A percentile compares a stretch with the other conserved stretches of the same genome.
These are phyloP conservation scores for Allantophomopsis cytisporea DNA, from an alignment of 2,329 filamentous ascomycete genomes.

Conservation along the genomic window DNA sequence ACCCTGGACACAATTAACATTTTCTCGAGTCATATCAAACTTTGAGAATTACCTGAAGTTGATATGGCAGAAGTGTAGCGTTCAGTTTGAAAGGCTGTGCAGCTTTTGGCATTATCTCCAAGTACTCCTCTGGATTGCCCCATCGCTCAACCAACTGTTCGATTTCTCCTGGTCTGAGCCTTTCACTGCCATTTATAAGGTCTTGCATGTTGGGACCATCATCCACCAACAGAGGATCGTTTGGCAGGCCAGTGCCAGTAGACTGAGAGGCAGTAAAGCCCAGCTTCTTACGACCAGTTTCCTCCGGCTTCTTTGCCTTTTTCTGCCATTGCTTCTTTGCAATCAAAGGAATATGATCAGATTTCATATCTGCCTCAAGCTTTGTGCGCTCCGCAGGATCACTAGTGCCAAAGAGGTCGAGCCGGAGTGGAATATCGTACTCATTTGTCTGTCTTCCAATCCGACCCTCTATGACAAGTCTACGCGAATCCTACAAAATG, in stretches of 20 bases:
- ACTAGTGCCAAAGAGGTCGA: slow-evolving; percentile 57
- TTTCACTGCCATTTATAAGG: slow-evolving; percentile 51
- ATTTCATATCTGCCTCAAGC: slow-evolving; percentile 49
- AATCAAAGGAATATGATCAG: slow-evolving; percentile 42
- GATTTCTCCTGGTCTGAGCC: slow-evolving; percentile 51
- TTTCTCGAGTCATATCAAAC: background rate
- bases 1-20: slow-evolving; percentile 33
- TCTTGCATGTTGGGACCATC: slow-evolving; percentile 38
- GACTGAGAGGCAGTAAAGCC: slow-evolving; percentile 11
- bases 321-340: slow-evolving; percentile 21
- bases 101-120: slow-evolving; percentile 61
- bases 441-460: slow-evolving; percentile 51
- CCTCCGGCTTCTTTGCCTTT: slow-evolving; percentile 40
- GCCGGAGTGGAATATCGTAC: slow-evolving; percentile 59
- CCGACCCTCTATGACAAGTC: slow-evolving; percentile 52
- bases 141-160: slow-evolving; percentile 54
- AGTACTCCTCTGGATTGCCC: slow-evolving; percentile 39
- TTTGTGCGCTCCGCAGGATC: slow-evolving; percentile 34
- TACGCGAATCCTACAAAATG: slow-evolving; percentile 31
- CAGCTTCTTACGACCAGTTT: slow-evolving; percentile 24
- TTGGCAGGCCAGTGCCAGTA: slow-evolving; percentile 6
- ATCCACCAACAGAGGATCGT: slow-evolving; percentile 6
- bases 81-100: slow-evolving; percentile 50
- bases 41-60: slow-evolving; percentile 37
- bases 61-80: slow-evolving; percentile 65